Evolutionary conservation across 495 filamentous ascomycete genomes (phyloP), one percentile per base, ranked within the genome.

Genomic region (Aspergillus sclerotioniger): DNA sequence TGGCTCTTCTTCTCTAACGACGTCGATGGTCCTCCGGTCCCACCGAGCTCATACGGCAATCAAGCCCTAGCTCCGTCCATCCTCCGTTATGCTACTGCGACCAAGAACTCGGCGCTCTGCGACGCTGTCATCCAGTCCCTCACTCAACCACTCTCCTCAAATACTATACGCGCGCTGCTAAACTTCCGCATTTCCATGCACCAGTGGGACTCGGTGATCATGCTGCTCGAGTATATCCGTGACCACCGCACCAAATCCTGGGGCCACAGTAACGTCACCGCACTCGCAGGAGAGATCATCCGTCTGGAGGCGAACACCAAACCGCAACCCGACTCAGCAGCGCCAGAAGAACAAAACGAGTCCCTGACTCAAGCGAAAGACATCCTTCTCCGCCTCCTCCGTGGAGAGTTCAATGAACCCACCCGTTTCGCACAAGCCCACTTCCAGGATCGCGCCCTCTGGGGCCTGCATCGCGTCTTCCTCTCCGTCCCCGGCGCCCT

Each of bases 21-120:
- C 50, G 54, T 83, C 3, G 84, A 87, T 63, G 84, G 83, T 6
- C 82, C 82, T 25, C 25, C 80, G 0, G 81, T 88, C n/a, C 67
- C 75, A 43, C 54, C 58, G 6, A 59, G 57, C 21, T 56, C 75
- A 31, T 88, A 87, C 61, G 60, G 65, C 1, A 63, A 82, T 46
- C 76, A 75, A 16, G 65, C 60, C 28, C 54, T 88, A 25, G 76
- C 81, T 5, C 78, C 83, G n/a, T 74, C 83, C 1, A 72, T 88
- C 21, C 62, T 87, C 15, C 77, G 82, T 8, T 87, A 84, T 61
- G 85, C 83, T 6, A 69, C 75, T 21, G 78, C 81, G 17, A 77
- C 81, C 4, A 66, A 73, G 39, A 79, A 87, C 57, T 56, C 57
- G 8, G 54, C 66, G 0, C 71, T 88, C 19, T 65, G 80, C n/a